Percentiles rank a stretch among this genome's conserved stretches.
phyloP scores from a whole-genome alignment of 257 asterid genomes.

The Gardenia jasminoides region DNA sequence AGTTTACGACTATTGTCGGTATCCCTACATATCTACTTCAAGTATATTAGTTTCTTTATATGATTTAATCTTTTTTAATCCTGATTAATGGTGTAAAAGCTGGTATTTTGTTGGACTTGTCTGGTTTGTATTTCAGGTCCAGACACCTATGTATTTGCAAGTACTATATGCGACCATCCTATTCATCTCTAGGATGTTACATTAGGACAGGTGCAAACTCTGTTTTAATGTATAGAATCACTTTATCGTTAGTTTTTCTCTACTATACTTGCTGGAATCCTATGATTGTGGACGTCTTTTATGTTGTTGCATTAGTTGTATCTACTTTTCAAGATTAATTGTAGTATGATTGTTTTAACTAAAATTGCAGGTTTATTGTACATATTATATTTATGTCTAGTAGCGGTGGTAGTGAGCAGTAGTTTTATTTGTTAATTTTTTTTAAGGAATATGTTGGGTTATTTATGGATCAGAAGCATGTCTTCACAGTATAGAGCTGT shows the following conservation, averaged over 20 bases:
- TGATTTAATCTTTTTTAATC: conserved; percentile 26
- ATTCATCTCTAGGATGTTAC: conserved; percentile 97
- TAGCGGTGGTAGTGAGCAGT: too few species aligned
- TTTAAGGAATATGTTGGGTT: too few species aligned
- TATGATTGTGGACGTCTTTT: background rate
- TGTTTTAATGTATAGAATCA: background rate
- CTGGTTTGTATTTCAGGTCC: conserved; percentile 55
- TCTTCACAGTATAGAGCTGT: too few species aligned
- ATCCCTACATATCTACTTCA: conserved; percentile 87
- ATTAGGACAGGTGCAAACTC: conserved; percentile 71
- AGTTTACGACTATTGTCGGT: conserved; percentile 89
- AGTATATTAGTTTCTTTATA: conserved; percentile 50
- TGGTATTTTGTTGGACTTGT: conserved; percentile 22
- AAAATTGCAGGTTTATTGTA: too few species aligned
- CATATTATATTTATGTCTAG: too few species aligned
- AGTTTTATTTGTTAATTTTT: too few species aligned
- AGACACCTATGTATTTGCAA: conserved; percentile 82
- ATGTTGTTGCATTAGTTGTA: background rate
- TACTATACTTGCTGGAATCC: background rate
- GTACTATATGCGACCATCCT: conserved; percentile 88
- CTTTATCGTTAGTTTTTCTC: background rate
- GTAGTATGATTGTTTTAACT: conserved; percentile 4
- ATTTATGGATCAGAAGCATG: too few species aligned
- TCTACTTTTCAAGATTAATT: background rate
- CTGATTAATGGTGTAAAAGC: conserved; percentile 16